Percentiles rank a stretch among this genome's conserved stretches.
phyloP scores from a whole-genome alignment of 225 moss, liverwort and hornwort genomes.

The Sphagnum tenellum region DNA sequence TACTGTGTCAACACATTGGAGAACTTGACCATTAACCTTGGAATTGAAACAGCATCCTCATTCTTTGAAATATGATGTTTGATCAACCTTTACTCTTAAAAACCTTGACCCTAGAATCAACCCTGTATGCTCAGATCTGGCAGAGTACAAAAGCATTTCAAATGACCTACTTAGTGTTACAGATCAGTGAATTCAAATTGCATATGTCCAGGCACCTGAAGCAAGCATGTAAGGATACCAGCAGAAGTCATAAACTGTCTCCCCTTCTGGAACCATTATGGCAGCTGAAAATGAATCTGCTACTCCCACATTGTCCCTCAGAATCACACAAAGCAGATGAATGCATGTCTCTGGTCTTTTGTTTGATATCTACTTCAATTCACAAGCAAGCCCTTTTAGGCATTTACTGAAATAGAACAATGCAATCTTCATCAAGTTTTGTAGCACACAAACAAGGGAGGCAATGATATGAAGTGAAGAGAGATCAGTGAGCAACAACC shows the following conservation, averaged over 20 bases:
- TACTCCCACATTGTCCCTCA: too few species aligned
- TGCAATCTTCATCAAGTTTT: too few species aligned
- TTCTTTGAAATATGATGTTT: too few species aligned
- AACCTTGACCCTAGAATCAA: too few species aligned
- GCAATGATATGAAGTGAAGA: background rate
- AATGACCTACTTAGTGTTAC: background rate
- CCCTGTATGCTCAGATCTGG: background rate
- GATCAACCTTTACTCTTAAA: too few species aligned
- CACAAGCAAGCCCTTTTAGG: too few species aligned
- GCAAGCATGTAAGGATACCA: constrained; percentile 89
- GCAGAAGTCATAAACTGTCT: constrained; percentile 91
- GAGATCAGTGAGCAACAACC: background rate
- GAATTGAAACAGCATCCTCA: too few species aligned
- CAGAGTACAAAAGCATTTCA: background rate
- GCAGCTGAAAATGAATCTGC: constrained; percentile 78
- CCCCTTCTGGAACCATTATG: constrained; percentile 66
- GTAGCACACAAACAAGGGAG: background rate
- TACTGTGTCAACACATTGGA: background rate
- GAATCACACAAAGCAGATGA: too few species aligned
- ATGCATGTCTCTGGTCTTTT: too few species aligned
- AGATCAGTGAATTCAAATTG: background rate
- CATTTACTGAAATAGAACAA: too few species aligned
- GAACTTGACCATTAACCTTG: background rate
- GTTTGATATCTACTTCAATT: too few species aligned
- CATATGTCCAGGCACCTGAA: constrained; percentile 29